These are phyloP conservation scores for Prosopis cineraria DNA, from an alignment of 306 rosid genomes.

Conservation along the genomic window DNA sequence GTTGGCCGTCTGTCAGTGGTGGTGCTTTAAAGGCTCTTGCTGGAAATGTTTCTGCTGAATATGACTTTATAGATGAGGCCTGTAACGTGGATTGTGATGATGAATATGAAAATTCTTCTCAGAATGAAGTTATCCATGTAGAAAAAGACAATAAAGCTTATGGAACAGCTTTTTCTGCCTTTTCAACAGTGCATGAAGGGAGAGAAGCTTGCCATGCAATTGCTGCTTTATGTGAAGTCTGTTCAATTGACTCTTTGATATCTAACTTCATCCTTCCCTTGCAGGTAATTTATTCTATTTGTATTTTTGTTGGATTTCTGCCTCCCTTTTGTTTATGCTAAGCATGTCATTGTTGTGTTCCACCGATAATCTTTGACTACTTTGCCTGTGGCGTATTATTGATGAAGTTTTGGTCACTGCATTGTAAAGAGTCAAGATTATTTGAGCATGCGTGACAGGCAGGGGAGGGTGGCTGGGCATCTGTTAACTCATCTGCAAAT, in stretches of 20 bases:
- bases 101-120: slow-evolving; percentile 44
- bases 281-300: slow-evolving; percentile 57
- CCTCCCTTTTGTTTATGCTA: background rate
- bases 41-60: slow-evolving; percentile 87
- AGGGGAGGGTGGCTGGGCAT: background rate
- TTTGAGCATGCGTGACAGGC: slow-evolving; percentile 15
- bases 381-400: slow-evolving; percentile 14
- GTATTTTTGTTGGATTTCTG: background rate
- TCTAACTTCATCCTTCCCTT: slow-evolving; percentile 97
- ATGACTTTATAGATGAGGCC: slow-evolving; percentile 42
- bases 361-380: slow-evolving; percentile 1
- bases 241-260: slow-evolving; percentile 89
- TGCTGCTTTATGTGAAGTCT: slow-evolving; percentile 94
- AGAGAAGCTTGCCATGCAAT: slow-evolving; percentile 96
- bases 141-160: slow-evolving; percentile 55
- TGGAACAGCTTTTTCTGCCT: slow-evolving; percentile 75
- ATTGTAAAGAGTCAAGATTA: slow-evolving; percentile 11
- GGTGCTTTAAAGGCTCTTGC: slow-evolving; percentile 80
- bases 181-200: slow-evolving; percentile 61
- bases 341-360: slow-evolving; percentile 10
- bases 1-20: slow-evolving; percentile 95
- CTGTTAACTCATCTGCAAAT: background rate
- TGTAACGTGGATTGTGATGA: slow-evolving; percentile 30
- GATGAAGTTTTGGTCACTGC: background rate
- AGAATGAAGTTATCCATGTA: slow-evolving; percentile 37